These are phyloP conservation scores for Sanghuangporus weigelae DNA, from an alignment of 1,284 basidiomycete genomes.

Conservation along the genomic window DNA sequence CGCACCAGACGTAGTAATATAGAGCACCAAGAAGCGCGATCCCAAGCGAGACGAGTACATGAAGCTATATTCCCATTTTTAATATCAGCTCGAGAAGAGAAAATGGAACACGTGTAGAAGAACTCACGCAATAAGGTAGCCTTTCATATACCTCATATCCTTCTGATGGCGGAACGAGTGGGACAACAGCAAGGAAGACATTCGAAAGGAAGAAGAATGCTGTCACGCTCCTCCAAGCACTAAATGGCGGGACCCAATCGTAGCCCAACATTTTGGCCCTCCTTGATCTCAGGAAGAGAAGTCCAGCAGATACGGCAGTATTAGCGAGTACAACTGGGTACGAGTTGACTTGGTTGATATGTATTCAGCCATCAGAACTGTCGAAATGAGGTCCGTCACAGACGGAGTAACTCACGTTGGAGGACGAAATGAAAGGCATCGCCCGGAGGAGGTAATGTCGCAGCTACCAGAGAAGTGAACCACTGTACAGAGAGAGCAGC, in stretches of 20 bases:
- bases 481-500: conserved; percentile 54
- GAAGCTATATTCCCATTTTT: conserved; percentile 34
- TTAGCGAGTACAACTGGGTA: conserved; percentile 55
- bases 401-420: conserved; percentile 49
- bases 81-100: neutral
- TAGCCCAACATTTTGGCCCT: conserved; percentile 26
- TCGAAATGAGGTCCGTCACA: conserved; percentile 23
- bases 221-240: conserved; percentile 41
- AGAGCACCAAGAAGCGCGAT: conserved; percentile 46
- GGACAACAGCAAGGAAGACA: conserved; percentile 52
- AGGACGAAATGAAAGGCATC: conserved; percentile 56
- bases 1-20: conserved; percentile 57
- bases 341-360: conserved; percentile 39
- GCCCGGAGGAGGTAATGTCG: conserved; percentile 51
- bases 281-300: conserved; percentile 52
- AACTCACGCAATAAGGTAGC: conserved; percentile 61
- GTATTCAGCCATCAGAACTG: neutral
- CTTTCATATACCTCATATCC: conserved; percentile 47
- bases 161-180: conserved; percentile 52
- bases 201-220: conserved; percentile 58
- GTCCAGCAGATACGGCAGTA: conserved; percentile 50
- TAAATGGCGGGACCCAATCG: conserved; percentile 61
- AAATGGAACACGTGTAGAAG: neutral
- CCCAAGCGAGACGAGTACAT: conserved; percentile 44
- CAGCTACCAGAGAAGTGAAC: conserved; percentile 44